Conservation (phyloP, 345 rosid species). For the Bruguiera gymnorhiza region DNA sequence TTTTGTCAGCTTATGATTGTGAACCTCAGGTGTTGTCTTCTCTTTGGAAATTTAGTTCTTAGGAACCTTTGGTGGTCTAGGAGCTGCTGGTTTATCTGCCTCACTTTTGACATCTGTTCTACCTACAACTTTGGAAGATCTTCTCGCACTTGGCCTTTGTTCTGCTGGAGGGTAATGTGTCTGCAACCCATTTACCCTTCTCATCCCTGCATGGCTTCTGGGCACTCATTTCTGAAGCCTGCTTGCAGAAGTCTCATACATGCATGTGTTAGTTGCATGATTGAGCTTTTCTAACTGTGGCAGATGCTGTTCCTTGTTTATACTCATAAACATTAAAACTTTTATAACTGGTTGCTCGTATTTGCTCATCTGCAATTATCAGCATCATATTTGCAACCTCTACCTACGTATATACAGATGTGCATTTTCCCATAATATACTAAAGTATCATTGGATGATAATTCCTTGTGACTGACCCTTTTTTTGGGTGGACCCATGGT, state of each 20-base stretch:
- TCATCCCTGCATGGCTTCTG: background rate
- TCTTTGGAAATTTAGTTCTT: constrained; percentile 45
- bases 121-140: constrained; percentile 83
- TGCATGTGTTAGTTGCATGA: background rate
- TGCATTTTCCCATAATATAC: background rate
- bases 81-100: constrained; percentile 89
- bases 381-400: background rate
- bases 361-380: background rate
- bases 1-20: constrained; percentile 2
- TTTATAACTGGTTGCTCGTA: background rate
- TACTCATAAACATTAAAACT: background rate
- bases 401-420: background rate
- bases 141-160: constrained; percentile 87
- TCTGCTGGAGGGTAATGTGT: constrained; percentile 88
- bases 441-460: background rate
- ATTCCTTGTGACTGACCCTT: constrained; percentile 4
- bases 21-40: constrained; percentile 17
- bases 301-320: no score
- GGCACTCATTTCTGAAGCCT: background rate
- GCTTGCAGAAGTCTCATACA: background rate
- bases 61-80: constrained; percentile 85
- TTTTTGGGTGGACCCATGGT: constrained; percentile 1
- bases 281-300: background rate
- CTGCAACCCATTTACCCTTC: constrained; percentile 11
- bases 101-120: constrained; percentile 86